phyloP scores from a whole-genome alignment of 257 asterid species.

The Plantago ovata region DNA sequence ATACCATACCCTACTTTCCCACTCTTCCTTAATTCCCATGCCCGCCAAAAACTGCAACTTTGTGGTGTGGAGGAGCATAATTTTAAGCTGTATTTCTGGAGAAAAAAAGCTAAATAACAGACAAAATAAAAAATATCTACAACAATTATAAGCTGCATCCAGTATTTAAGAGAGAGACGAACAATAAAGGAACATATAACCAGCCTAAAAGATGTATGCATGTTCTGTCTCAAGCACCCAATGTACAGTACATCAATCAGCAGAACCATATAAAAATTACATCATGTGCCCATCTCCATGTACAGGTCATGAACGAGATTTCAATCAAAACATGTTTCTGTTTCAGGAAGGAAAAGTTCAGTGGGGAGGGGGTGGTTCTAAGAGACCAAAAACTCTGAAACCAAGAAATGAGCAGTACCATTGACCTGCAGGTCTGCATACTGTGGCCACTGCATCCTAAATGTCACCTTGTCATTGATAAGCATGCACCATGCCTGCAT shows the following conservation, averaged over 20 bases:
- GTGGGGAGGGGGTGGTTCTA: background rate
- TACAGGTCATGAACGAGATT: conserved; percentile 10
- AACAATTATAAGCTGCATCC: background rate
- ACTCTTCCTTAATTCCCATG: too few relatives aligned
- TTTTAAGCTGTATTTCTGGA: too few relatives aligned
- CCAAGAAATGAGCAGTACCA: conserved; percentile 46
- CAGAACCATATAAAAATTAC: background rate
- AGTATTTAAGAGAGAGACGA: conserved; percentile 7
- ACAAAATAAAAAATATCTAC: conserved; percentile 3
- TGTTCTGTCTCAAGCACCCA: too few relatives aligned
- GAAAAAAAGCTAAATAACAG: background rate
- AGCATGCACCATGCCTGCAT: conserved; percentile 94
- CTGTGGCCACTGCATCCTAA: conserved; percentile 98
- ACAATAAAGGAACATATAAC: background rate
- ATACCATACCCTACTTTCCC: too few relatives aligned
- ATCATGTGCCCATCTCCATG: conserved; percentile 13
- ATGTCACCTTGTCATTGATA: conserved; percentile 86
- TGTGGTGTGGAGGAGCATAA: too few relatives aligned
- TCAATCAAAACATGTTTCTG: conserved; percentile 1
- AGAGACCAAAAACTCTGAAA: conserved; percentile 8
- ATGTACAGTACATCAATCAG: too few relatives aligned
- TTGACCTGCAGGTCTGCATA: conserved; percentile 89
- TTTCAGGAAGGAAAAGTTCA: conserved; percentile 1
- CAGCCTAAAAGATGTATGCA: background rate
- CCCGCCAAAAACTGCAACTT: too few relatives aligned